phyloP scores from a whole-genome alignment of 495 filamentous ascomycete species.

The Penicillium silybi region DNA sequence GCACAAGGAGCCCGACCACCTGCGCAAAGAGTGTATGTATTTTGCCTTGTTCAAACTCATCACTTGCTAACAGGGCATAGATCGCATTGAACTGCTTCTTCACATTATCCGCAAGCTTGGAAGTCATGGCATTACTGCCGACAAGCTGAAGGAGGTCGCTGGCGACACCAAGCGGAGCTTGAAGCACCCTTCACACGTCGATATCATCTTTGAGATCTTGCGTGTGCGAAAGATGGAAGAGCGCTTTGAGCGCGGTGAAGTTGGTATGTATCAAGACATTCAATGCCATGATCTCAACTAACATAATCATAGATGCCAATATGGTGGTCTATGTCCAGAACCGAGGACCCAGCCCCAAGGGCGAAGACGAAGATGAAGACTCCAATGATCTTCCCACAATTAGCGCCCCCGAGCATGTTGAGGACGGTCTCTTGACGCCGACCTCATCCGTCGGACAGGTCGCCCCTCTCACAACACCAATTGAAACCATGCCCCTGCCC shows the following conservation, averaged over 20 bases:
- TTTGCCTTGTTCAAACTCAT: not conserved
- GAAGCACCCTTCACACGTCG: conserved; percentile 31
- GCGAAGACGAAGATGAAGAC: conserved; percentile 33
- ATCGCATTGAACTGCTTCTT: conserved; percentile 38
- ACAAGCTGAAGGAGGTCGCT: conserved; percentile 41
- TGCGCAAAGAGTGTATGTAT: conserved; percentile 66
- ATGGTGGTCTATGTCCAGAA: conserved; percentile 39
- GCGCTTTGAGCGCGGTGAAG: conserved; percentile 47
- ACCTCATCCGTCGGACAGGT: conserved; percentile 31
- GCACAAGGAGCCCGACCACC: conserved; percentile 84
- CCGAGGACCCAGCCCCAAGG: conserved; percentile 36
- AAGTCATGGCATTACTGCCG: conserved; percentile 32
- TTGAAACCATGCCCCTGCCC: conserved; percentile 21
- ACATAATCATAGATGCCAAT: conserved; percentile 24
- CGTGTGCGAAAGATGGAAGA: conserved; percentile 52
- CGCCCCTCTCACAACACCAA: conserved; percentile 26
- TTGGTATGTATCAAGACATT: conserved; percentile 33
- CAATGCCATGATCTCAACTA: not conserved
- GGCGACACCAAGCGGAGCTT: conserved; percentile 39
- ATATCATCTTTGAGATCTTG: conserved; percentile 51
- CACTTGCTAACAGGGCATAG: conserved; percentile 11
- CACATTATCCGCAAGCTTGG: conserved; percentile 45
- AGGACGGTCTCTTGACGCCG: conserved; percentile 30
- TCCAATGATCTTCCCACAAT: conserved; percentile 8
- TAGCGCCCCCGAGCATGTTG: conserved; percentile 25